Base-by-base conservation (phyloP, 768 basidiomycete genomes). In the Infundibulicybe gibba region DNA sequence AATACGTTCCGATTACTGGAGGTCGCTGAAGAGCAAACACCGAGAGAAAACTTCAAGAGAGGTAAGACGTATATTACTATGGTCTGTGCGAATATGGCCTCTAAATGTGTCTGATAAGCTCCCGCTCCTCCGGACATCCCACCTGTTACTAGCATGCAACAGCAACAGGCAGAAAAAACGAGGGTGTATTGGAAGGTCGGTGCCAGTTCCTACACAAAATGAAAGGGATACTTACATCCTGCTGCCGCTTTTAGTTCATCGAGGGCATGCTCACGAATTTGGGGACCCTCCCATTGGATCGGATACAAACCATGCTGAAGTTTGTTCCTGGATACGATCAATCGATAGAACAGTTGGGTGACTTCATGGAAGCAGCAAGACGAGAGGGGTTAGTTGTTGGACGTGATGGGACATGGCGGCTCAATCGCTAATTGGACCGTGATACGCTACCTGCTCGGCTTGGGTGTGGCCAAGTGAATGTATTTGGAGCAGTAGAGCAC, bases 231-330 rank as follows among this genome's bases (percentile, higher is more conserved):
- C 44, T 41, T 35, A 21, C 21, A 13, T 32, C 41, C 50, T 33
- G 42, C 46, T 6, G 50, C 42, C 38, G 25, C 40, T 6, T 42
- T 5, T 50, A 91, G 87, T 94, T 87, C 66, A 88, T 94, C 50
- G 85, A 90, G 65, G 91, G 89, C 21, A 92, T 93, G 87, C 83
- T 97, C 48, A 92, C 83, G 45, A 94, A 93, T 61, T 70, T 97
- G 38, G 88, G 87, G 9, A 62, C 80, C 2, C 72, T 94, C 13
- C 76, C 86, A 2, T 58, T 90, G 38, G 86, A 90, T 50, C 79
- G 87, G n/a, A 92, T 97, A 57, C 93, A 97, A 60, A 72, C 77
- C 2, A 93, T 94, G 87, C 74, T 97, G 49, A 84, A 80, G 60
- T 83, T 90, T 58, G 89, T 87, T 9, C 87, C 86, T 3, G 84